These are phyloP conservation scores for Ilyonectria sp. DNA, from an alignment of 2,329 filamentous ascomycete genomes.

Conservation along the genomic window DNA sequence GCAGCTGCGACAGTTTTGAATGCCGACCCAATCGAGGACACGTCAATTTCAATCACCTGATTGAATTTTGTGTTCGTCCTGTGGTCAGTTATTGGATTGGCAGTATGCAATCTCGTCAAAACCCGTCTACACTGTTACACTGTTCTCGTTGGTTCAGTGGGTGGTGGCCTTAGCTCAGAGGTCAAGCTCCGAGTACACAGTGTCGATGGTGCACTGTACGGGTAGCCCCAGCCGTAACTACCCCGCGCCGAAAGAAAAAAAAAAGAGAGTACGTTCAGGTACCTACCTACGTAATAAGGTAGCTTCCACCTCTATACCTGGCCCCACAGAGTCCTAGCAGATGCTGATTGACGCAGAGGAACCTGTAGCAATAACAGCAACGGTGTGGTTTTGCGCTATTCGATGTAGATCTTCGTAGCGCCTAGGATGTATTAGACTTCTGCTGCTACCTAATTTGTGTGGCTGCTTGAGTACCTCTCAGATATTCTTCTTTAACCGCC, in stretches of 20 bases:
- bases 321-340: no score
- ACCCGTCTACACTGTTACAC: background rate
- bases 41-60: background rate
- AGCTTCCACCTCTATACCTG: no score
- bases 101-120: background rate
- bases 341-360: no score
- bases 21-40: background rate
- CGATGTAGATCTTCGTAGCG: no score
- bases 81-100: background rate
- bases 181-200: background rate
- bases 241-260: constrained; percentile 1
- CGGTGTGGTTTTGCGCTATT: no score
- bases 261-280: no score
- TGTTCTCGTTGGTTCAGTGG: background rate
- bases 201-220: background rate
- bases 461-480: no score
- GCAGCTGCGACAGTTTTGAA: background rate
- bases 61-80: background rate
- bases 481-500: no score
- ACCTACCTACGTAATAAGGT: no score
- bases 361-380: no score
- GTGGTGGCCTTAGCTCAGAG: background rate
- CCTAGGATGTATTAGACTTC: no score
- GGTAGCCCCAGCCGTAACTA: background rate
- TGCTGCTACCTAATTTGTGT: no score